Conservation (phyloP, 2,329 filamentous ascomycete genomes). For the Fragosphaeria purpurea region DNA sequence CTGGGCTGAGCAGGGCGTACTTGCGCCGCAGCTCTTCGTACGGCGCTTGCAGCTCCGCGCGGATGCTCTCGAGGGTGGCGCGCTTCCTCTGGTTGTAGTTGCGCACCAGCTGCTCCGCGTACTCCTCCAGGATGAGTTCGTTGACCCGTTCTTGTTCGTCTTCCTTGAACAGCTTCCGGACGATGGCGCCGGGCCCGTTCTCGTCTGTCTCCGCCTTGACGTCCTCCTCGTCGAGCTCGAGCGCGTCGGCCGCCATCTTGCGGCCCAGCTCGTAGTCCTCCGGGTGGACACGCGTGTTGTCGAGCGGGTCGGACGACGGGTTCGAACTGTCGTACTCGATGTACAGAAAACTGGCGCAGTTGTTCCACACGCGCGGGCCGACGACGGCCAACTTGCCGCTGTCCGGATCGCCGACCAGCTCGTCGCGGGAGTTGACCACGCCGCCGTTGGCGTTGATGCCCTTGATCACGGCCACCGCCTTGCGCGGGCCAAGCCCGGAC, state of each 20-base stretch:
- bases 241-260: slow-evolving; percentile 95
- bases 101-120: slow-evolving; percentile 86
- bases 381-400: slow-evolving; percentile 69
- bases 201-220: slow-evolving; percentile 91
- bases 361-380: slow-evolving; percentile 86
- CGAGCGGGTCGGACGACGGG: slow-evolving; percentile 76
- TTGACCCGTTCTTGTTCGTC: slow-evolving; percentile 92
- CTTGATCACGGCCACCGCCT: slow-evolving; percentile 76
- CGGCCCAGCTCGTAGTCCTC: slow-evolving; percentile 97
- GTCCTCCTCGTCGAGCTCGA: slow-evolving; percentile 95
- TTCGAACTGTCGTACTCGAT: slow-evolving; percentile 81
- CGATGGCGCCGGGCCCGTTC: slow-evolving; percentile 79
- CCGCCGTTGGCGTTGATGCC: slow-evolving; percentile 88
- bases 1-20: slow-evolving; percentile 58
- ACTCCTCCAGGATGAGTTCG: slow-evolving; percentile 91
- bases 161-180: slow-evolving; percentile 89
- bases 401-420: slow-evolving; percentile 81
- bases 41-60: slow-evolving; percentile 80
- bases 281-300: slow-evolving; percentile 94
- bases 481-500: slow-evolving; percentile 82
- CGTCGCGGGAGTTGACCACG: slow-evolving; percentile 70
- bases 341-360: slow-evolving; percentile 90
- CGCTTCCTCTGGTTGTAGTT: slow-evolving; percentile 93
- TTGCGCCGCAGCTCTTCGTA: slow-evolving; percentile 88
- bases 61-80: slow-evolving; percentile 90